Percentiles rank a stretch among this genome's conserved stretches.
Evolutionary conservation across 2,329 filamentous ascomycete genomes (phyloP).

Genomic region (Ophiosphaerella narmari): DNA sequence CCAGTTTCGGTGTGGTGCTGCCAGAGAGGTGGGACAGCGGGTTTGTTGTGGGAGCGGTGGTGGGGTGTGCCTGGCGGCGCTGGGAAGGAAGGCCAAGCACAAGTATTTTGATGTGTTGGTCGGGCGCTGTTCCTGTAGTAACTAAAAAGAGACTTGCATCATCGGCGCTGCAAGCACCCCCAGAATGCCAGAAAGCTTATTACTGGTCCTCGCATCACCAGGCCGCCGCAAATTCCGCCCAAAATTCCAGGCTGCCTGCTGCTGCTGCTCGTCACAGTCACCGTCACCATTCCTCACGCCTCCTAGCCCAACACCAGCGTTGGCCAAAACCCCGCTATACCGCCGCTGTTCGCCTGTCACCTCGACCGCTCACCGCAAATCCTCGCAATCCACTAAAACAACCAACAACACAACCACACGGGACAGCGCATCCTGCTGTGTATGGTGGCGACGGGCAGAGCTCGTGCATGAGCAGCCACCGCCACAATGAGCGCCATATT

Average conservation of each 20-base stretch:
- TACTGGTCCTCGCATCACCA: too few species aligned
- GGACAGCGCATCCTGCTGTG: slow-evolving; percentile 16
- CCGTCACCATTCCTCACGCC: neutral
- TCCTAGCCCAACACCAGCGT: neutral
- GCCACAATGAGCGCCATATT: slow-evolving; percentile 73
- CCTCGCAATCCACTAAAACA: slow-evolving; percentile 5
- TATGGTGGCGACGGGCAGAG: slow-evolving; percentile 36
- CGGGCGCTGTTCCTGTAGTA: slow-evolving; percentile 5
- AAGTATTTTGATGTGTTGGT: slow-evolving; percentile 4
- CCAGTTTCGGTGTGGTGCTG: neutral
- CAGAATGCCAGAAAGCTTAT: neutral
- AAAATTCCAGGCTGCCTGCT: neutral
- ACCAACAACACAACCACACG: slow-evolving; percentile 3
- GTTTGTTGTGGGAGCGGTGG: neutral
- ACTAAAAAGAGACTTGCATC: slow-evolving; percentile 1
- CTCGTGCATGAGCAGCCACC: slow-evolving; percentile 25
- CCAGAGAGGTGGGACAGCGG: neutral
- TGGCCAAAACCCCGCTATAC: neutral
- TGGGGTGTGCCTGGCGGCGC: slow-evolving; percentile 2
- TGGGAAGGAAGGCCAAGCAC: slow-evolving; percentile 1
- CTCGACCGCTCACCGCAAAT: slow-evolving; percentile 16
- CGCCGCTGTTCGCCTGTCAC: neutral
- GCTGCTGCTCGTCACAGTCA: neutral
- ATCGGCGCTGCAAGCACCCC: slow-evolving; percentile 2
- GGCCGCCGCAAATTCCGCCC: too few species aligned